These are phyloP conservation scores for Plectosphaerella sp. DNA, from an alignment of 2,329 filamentous ascomycete species.

Conservation along the genomic window DNA sequence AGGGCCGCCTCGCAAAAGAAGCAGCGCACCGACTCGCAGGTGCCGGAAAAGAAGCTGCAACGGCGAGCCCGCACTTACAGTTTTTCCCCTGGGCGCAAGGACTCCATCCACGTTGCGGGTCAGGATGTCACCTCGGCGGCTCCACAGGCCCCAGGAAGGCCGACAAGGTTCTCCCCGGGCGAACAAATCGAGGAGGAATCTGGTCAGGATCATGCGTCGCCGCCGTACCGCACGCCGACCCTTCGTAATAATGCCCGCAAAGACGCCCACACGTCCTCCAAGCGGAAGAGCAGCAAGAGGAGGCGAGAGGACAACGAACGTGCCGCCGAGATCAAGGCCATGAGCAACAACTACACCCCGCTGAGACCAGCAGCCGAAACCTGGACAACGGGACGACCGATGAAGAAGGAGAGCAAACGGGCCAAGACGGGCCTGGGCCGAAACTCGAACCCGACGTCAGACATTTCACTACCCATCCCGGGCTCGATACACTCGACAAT, in stretches of 20 bases:
- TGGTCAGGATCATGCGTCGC: neutral
- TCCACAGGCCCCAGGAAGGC: constrained; percentile 3
- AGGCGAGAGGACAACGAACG: constrained; percentile 71
- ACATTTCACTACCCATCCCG: constrained; percentile 69
- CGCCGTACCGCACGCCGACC: constrained; percentile 1
- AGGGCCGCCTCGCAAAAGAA: constrained; percentile 27
- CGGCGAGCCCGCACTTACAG: constrained; percentile 50
- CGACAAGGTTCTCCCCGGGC: constrained; percentile 1
- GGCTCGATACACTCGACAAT: constrained; percentile 74
- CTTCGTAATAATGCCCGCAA: constrained; percentile 28
- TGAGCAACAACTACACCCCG: constrained; percentile 68
- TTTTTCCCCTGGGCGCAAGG: constrained; percentile 57
- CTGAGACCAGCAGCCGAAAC: constrained; percentile 57
- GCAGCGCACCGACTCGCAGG: constrained; percentile 36
- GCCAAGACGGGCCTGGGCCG: constrained; percentile 46
- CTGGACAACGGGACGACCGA: constrained; percentile 54
- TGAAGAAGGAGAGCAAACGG: constrained; percentile 62
- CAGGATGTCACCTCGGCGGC: neutral
- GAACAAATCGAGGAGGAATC: constrained; percentile 1
- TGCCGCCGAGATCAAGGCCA: constrained; percentile 83
- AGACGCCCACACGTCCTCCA: constrained; percentile 40
- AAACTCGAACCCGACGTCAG: constrained; percentile 52
- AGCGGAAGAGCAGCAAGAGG: constrained; percentile 70
- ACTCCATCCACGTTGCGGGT: constrained; percentile 41
- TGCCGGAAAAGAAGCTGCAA: constrained; percentile 41